Conservation (phyloP, 2,329 filamentous ascomycete species). For the Madurella fahalii region DNA sequence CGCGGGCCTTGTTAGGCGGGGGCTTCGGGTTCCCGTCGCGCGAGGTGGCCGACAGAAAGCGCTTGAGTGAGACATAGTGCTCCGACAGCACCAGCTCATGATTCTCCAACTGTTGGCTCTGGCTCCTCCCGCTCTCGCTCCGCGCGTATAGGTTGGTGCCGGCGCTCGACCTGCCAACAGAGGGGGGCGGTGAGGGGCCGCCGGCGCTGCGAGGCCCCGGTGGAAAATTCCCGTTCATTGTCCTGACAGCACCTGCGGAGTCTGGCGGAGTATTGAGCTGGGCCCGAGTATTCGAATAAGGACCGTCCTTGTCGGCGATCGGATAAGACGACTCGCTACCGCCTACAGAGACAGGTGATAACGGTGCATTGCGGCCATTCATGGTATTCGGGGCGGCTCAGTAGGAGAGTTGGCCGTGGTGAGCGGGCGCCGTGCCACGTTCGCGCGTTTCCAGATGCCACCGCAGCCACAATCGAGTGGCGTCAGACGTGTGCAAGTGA, state of each 20-base stretch:
- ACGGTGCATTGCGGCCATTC: slow-evolving; percentile 69
- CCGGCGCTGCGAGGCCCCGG: slow-evolving; percentile 53
- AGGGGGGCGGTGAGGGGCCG: slow-evolving; percentile 80
- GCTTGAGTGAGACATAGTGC: slow-evolving; percentile 76
- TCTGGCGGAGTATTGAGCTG: slow-evolving; percentile 66
- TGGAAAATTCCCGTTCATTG: slow-evolving; percentile 58
- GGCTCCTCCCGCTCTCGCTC: slow-evolving; percentile 61
- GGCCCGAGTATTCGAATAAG: slow-evolving; percentile 51
- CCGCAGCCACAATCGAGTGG: neutral
- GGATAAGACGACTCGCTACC: slow-evolving; percentile 82
- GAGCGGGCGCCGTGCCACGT: slow-evolving; percentile 12
- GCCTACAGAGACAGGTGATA: slow-evolving; percentile 78
- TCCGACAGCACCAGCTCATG: slow-evolving; percentile 63
- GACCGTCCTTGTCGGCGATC: slow-evolving; percentile 47
- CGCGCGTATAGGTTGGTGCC: slow-evolving; percentile 67
- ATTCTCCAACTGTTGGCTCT: slow-evolving; percentile 55
- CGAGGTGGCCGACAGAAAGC: slow-evolving; percentile 65
- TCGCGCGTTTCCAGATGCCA: neutral
- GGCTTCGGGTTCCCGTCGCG: slow-evolving; percentile 71
- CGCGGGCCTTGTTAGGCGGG: slow-evolving; percentile 82
- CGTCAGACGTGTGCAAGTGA: neutral
- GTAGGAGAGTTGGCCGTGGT: slow-evolving; percentile 21
- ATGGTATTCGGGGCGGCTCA: slow-evolving; percentile 44
- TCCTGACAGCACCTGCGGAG: slow-evolving; percentile 58
- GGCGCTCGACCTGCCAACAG: slow-evolving; percentile 79